A percentile compares a stretch with the other conserved stretches of the same genome.
Evolutionary conservation across 129 eudicot species (phyloP).

Genomic region (carrot (Daucus carota)): DH1_v3.0 NC_030382.2:30675501-30676000

Average conservation of each 20-base stretch:
- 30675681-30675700: background rate
- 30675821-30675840: constrained; percentile 43
- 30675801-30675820: background rate
- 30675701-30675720: no score
- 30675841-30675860: constrained; percentile 43
- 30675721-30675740: background rate
- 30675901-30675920: constrained; percentile 87
- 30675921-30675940: constrained; percentile 69
- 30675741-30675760: background rate
- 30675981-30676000: constrained; percentile 64
- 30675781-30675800: background rate
- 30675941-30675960: constrained; percentile 47
- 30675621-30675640: no score
- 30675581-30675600: no score
- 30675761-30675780: background rate
- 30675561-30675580: background rate
- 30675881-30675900: constrained; percentile 75
- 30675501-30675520: background rate
- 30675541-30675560: no score
- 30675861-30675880: constrained; percentile 50
- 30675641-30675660: background rate
- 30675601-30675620: background rate
- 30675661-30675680: background rate
- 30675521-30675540: background rate
- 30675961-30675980: constrained; percentile 41